Conservation (phyloP, 768 basidiomycete genomes). For the Pulveroboletus sp. region DNA sequence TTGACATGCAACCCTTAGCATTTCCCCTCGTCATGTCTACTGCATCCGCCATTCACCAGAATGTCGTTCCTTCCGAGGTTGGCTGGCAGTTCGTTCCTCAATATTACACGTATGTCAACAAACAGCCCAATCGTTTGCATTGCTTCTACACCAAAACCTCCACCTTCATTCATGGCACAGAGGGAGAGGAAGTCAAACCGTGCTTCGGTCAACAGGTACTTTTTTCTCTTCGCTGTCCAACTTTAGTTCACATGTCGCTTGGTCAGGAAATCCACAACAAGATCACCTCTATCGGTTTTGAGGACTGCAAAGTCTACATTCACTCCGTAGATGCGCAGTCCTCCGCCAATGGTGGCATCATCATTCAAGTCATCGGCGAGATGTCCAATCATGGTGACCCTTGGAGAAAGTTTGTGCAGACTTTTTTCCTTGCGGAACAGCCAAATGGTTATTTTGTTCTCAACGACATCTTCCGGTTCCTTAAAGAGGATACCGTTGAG, state of each 20-base stretch:
- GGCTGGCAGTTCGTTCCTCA: conserved; percentile 99
- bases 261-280: conserved; percentile 92
- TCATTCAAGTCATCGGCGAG: conserved; percentile 99
- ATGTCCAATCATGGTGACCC: conserved; percentile 90
- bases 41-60: conserved; percentile 46
- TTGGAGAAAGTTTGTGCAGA: conserved; percentile 99
- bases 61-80: conserved; percentile 87
- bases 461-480: conserved; percentile 99
- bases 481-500: conserved; percentile 91
- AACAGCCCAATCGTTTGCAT: conserved; percentile 93
- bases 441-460: conserved; percentile 99
- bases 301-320: conserved; percentile 98
- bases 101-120: conserved; percentile 99
- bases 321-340: conserved; percentile 98
- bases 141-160: conserved; percentile 99
- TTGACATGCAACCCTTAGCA: conserved; percentile 16
- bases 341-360: conserved; percentile 90
- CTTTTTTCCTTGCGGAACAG: conserved; percentile 99
- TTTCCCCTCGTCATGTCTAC: conserved; percentile 36
- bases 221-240: conserved; percentile 12
- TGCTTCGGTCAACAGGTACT: conserved; percentile 91
- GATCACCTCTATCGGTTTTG: conserved; percentile 89
- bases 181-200: conserved; percentile 88
- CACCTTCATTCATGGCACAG: conserved; percentile 94
- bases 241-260: conserved; percentile 3